Evolutionary conservation across 768 basidiomycete species (phyloP), one percentile per base, ranked within the genome.

Genomic region (Psilocybe subaeruginosa): DNA sequence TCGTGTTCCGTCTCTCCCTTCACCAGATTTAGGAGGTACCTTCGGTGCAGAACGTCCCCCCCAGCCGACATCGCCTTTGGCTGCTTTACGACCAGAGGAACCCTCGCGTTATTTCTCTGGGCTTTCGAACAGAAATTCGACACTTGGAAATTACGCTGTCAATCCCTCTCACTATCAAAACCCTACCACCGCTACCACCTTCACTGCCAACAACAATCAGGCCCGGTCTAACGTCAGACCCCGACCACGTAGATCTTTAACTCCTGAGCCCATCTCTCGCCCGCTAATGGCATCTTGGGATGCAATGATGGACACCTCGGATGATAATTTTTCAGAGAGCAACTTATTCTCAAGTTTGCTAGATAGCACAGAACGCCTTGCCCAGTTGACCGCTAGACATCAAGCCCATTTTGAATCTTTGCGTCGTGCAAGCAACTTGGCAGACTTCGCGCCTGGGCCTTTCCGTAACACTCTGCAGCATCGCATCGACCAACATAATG

Each of bases 391-490:
- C 14, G 54, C 54, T 4, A 27, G 54, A 37, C 12, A 43, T 43
- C 8, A 30, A 14, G 45, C 45, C 8, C 17, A 11, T 7, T 9
- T 43, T 31, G 17, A 3, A n/a, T 3, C 8, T 48, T 11, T 33
- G 27, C 37, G 17, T n/a, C 37, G 37, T 56, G 49, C 39, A 2
- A 41, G 39, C 49, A 48, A 61, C 29, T 43, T 52, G 16, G 53
- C 54, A 5, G 51, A 73, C 1, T 80, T 79, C 63, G 74, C 75
- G 8, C 77, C 81, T 47, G 82, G 83, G 3, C 79, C 80, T 1
- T 83, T 83, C 72, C 70, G 82, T 29, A 79, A 79, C 53, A 82
- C 83, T 2, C 71, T 85, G 60, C 77, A 79, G 56, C 73, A 78
- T 39, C 56, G 71, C 3, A 68, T 70, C 4, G 60, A 64, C 47